Evolutionary conservation across 1,284 basidiomycete genomes (phyloP), one percentile per base, ranked within the genome.

Genomic region (Melampsora americana): DNA sequence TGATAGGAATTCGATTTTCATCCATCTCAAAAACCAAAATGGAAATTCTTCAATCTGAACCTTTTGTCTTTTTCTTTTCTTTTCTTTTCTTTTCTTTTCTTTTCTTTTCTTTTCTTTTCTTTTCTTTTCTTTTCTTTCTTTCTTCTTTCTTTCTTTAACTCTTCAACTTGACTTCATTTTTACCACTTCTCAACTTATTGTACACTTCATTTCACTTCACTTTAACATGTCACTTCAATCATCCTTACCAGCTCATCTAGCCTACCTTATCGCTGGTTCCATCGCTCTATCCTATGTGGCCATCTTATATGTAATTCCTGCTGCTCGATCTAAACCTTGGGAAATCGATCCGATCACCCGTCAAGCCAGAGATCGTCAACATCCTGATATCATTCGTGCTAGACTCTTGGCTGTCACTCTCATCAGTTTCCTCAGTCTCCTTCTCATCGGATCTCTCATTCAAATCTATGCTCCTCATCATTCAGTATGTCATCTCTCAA

Each of bases 311-410:
- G 39, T 75, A 46, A 28, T 75, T 42, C 66, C 64, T 6, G 56
- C 64, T 5, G 56, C 65, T 20, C 65, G 72, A 7, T 67, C 72
- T 35, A 35, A 53, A 2, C 72, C 72, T 9, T 44, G 42, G 50
- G 50, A 67, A 28, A 62, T 11, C 5, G 60, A 62, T 32, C 60
- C 60, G 26, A 20, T 42, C 46, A 62, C 64, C 30, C 18, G 26
- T 12, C 26, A 66, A 1, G 46, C 61, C 0, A 46, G 71, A 7
- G 66, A 75, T n/a, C 72, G 72, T 28, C 44, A 66, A 23, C 53
- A 75, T 30, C 72, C 72, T 1, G 53, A 30, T 28, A 56, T 75
- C 53, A 53, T 75, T 50, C 66, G 42, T 28, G 72, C 72, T 23
- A 65, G 72, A 11, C 53, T 75, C 48, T 67, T 50, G 28, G 72